Percentiles rank a stretch among this genome's conserved stretches.
phyloP scores from a whole-genome alignment of 1,139 yeast genomes.

The Hemisphaericaspora lyxosophila region DNA sequence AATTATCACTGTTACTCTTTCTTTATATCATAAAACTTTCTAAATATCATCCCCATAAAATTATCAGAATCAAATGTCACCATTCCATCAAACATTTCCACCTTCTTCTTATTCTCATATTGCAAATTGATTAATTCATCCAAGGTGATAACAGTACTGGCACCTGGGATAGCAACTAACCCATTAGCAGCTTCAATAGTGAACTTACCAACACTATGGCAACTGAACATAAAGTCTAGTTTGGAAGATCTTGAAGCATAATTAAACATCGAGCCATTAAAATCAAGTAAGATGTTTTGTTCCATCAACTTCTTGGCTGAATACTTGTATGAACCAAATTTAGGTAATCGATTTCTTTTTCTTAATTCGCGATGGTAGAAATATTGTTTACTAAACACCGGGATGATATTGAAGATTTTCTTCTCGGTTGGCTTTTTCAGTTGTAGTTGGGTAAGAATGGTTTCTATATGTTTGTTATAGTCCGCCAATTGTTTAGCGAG shows the following conservation, averaged over 20 bases:
- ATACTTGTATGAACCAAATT: slow-evolving; percentile 82
- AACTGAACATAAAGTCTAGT: slow-evolving; percentile 71
- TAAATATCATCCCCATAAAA: slow-evolving; percentile 66
- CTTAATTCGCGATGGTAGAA: slow-evolving; percentile 74
- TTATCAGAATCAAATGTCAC: slow-evolving; percentile 66
- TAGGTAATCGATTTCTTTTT: slow-evolving; percentile 66
- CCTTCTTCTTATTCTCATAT: slow-evolving; percentile 52
- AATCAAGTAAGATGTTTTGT: slow-evolving; percentile 62
- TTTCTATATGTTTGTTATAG: slow-evolving; percentile 69
- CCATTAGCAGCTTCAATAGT: slow-evolving; percentile 62
- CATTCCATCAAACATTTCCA: slow-evolving; percentile 63
- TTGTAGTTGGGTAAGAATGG: slow-evolving; percentile 63
- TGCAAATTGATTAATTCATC: slow-evolving; percentile 72
- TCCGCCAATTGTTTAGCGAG: slow-evolving; percentile 62
- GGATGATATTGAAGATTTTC: slow-evolving; percentile 50
- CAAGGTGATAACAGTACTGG: slow-evolving; percentile 51
- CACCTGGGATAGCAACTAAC: slow-evolving; percentile 50
- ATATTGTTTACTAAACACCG: slow-evolving; percentile 77
- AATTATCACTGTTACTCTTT: slow-evolving; percentile 17
- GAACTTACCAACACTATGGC: slow-evolving; percentile 72
- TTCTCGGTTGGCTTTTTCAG: slow-evolving; percentile 48
- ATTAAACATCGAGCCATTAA: slow-evolving; percentile 49
- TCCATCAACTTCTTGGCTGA: slow-evolving; percentile 75
- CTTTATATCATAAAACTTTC: slow-evolving; percentile 62
- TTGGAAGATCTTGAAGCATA: slow-evolving; percentile 55